These are phyloP conservation scores for Penicillium aurantiogriseum DNA, from an alignment of 2,329 filamentous ascomycete genomes.

Conservation along the genomic window DNA sequence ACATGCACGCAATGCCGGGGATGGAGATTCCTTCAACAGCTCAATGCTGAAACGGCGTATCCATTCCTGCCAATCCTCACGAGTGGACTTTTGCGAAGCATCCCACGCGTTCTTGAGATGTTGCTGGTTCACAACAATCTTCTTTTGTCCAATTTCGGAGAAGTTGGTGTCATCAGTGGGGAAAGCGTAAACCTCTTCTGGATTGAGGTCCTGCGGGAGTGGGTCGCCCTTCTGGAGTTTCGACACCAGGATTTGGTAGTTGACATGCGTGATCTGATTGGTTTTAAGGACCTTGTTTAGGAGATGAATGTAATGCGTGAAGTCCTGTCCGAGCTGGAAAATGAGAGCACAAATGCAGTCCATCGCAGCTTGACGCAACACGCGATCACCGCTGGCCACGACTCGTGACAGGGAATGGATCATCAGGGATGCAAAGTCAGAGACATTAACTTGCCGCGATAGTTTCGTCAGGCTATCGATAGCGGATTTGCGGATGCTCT, in stretches of 20 bases:
- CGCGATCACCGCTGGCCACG: slow-evolving; percentile 68
- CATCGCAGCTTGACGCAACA: slow-evolving; percentile 75
- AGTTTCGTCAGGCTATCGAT: slow-evolving; percentile 95
- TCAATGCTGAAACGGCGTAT: slow-evolving; percentile 95
- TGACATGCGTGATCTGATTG: slow-evolving; percentile 81
- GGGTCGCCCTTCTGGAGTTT: slow-evolving; percentile 94
- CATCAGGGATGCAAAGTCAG: slow-evolving; percentile 93
- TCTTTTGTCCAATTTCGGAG: slow-evolving; percentile 84
- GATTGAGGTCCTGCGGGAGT: slow-evolving; percentile 89
- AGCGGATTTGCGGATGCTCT: slow-evolving; percentile 76
- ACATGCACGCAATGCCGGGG: slow-evolving; percentile 90
- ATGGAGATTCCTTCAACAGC: slow-evolving; percentile 89
- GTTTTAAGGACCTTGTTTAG: slow-evolving; percentile 81
- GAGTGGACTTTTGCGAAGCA: slow-evolving; percentile 91
- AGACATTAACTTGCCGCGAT: slow-evolving; percentile 93
- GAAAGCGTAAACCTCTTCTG: slow-evolving; percentile 75
- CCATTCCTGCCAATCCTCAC: slow-evolving; percentile 99
- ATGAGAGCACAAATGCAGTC: slow-evolving; percentile 95
- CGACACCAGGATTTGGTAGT: slow-evolving; percentile 87
- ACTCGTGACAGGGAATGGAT: slow-evolving; percentile 89
- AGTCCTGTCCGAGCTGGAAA: slow-evolving; percentile 93
- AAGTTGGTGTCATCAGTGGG: slow-evolving; percentile 77
- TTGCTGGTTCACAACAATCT: slow-evolving; percentile 94
- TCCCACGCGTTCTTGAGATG: slow-evolving; percentile 98
- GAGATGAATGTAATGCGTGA: slow-evolving; percentile 87